Evolutionary conservation across 1,139 yeast genomes (phyloP), one percentile per base, ranked within the genome.

Genomic region (Geotrichum candidum): DNA sequence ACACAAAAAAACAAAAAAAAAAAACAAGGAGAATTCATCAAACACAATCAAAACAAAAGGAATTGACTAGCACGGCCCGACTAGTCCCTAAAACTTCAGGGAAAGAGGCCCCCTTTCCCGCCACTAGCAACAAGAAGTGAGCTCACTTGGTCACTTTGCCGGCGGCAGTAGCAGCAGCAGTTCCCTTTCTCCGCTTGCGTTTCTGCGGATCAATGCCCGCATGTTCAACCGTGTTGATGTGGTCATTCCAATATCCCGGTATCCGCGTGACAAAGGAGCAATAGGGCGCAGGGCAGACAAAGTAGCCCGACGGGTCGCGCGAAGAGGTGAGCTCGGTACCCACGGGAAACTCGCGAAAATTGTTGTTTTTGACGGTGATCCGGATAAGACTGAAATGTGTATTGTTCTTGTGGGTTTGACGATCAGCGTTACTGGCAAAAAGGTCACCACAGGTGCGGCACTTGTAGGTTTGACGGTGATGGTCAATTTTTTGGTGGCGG

Each of bases 341-440:
- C n/a, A 53, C 50, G 10, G 64, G 61, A 56, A 62, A 68, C 59
- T 68, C 70, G 10, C 29, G 60, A 61, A 69, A 68, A 59, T 70
- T 67, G 35, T 61, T 61, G 33, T 63, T 57, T 54, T 65, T 65
- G 51, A 69, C 65, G 18, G 57, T 54, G 27, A 66, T 64, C 45
- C 67, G 64, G 51, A 70, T 68, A 51, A 64, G 65, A 9, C 68
- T 62, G 54, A 68, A 69, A 57, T 70, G 72, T 59, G 65, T 65
- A 65, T 70, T 70, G 63, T 70, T 70, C 57, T 70, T 70, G 65
- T 70, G 72, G 22, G 72, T 70, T 56, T 70, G 72, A 4, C 72
- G 65, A 56, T 69, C 72, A 13, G 72, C 72, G 11, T 69, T 67
- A 5, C 70, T 65, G 7, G 60, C 59, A 63, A 70, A 70, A 56